Conservation (phyloP, 345 rosid species). For the Anastatica hierochuntica region DNA sequence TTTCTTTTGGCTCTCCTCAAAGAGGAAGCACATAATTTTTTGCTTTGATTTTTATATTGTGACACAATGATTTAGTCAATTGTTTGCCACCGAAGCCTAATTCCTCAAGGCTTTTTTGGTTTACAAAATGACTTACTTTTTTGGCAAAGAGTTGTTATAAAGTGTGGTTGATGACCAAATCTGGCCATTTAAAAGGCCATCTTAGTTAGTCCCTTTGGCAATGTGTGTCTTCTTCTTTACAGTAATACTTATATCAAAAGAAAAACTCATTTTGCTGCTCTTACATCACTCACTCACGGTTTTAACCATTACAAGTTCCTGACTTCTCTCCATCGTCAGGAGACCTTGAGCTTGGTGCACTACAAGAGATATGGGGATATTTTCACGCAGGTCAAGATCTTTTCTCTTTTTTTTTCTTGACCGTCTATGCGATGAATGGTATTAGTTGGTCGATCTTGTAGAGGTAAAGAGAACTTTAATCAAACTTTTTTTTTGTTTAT, state of each 20-base stretch:
- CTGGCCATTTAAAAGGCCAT: background rate
- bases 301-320: no score
- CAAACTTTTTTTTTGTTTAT: conserved; percentile 4
- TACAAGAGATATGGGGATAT: conserved; percentile 40
- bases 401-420: background rate
- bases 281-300: no score
- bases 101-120: background rate
- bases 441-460: no score
- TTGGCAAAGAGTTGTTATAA: background rate
- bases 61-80: background rate
- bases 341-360: background rate
- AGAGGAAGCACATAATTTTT: no score
- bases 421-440: no score
- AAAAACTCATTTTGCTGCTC: background rate
- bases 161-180: background rate
- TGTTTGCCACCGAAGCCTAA: background rate
- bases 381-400: conserved; percentile 49
- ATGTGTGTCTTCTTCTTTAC: conserved; percentile 3
- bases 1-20: no score
- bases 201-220: background rate
- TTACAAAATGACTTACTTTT: conserved; percentile 10
- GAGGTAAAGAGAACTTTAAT: no score
- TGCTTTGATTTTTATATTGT: no score
- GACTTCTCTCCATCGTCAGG: background rate
- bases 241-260: background rate